A percentile compares a stretch with the other conserved stretches of the same genome.
Evolutionary conservation across 169 alveolate genomes (phyloP).

Genomic region (Babesia bovis): DNA sequence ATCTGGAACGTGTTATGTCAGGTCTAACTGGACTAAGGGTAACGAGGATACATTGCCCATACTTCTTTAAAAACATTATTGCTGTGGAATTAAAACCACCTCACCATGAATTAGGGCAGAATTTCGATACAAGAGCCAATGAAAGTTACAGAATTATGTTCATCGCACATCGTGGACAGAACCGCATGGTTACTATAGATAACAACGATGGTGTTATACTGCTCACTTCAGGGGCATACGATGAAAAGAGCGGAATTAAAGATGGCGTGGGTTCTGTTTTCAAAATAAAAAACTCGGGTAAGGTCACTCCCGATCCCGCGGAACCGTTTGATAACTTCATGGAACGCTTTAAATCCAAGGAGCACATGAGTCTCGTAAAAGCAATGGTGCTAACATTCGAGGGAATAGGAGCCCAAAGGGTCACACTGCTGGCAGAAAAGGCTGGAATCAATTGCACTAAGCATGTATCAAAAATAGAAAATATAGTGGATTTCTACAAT

Average conservation of each 20-base stretch:
- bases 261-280: conserved; percentile 52
- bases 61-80: conserved; percentile 36
- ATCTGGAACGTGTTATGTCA: conserved; percentile 51
- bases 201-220: conserved; percentile 29
- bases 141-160: conserved; percentile 27
- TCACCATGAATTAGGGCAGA: not conserved
- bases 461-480: conserved; percentile 40
- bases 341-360: conserved; percentile 11
- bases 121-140: not conserved
- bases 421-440: conserved; percentile 15
- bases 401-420: conserved; percentile 33
- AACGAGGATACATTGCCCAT: conserved; percentile 41
- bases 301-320: conserved; percentile 32
- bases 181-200: conserved; percentile 37
- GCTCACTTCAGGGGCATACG: conserved; percentile 25
- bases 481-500: conserved; percentile 29
- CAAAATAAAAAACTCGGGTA: not conserved
- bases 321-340: conserved; percentile 26
- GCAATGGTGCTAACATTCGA: conserved; percentile 50
- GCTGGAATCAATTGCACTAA: conserved; percentile 21
- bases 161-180: conserved; percentile 3
- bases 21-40: conserved; percentile 59
- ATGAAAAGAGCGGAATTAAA: conserved; percentile 32
- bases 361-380: conserved; percentile 52
- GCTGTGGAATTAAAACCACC: conserved; percentile 47